A percentile compares a stretch with the other conserved stretches of the same genome.
phyloP scores from a whole-genome alignment of 1,139 yeast genomes.

The Protomyces gravidus region DNA sequence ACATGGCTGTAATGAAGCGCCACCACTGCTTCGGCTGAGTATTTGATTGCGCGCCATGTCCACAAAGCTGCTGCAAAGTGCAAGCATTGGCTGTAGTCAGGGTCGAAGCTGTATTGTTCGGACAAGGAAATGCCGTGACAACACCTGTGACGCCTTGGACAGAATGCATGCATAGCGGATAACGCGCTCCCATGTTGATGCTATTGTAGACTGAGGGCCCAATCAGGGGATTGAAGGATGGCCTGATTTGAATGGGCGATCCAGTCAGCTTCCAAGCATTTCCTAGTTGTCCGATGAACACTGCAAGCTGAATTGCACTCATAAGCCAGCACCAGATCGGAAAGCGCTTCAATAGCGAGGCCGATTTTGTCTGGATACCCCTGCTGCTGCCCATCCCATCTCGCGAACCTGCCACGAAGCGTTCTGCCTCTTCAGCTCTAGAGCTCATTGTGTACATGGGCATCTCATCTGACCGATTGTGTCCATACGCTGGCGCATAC shows the following conservation, averaged over 20 bases:
- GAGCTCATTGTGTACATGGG: not conserved
- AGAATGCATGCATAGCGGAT: slow-evolving; percentile 65
- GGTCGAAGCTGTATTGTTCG: slow-evolving; percentile 56
- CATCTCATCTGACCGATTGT: not conserved
- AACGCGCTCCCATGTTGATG: slow-evolving; percentile 50
- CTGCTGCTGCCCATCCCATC: too few species aligned
- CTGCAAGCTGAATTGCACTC: slow-evolving; percentile 50
- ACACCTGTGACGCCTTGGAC: slow-evolving; percentile 53
- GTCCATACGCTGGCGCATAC: not conserved
- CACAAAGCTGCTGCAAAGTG: slow-evolving; percentile 57
- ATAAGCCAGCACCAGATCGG: slow-evolving; percentile 33
- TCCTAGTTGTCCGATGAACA: slow-evolving; percentile 65
- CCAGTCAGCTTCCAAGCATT: slow-evolving; percentile 61
- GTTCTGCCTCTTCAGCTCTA: not conserved
- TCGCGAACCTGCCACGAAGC: not conserved
- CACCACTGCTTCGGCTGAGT: slow-evolving; percentile 62
- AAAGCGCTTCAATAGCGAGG: not conserved
- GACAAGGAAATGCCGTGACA: slow-evolving; percentile 56
- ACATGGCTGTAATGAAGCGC: slow-evolving; percentile 65
- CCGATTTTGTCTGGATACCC: not conserved
- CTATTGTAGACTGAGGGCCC: slow-evolving; percentile 63
- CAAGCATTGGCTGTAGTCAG: slow-evolving; percentile 52
- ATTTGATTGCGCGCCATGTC: slow-evolving; percentile 49
- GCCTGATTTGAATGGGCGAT: slow-evolving; percentile 63
- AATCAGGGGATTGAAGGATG: slow-evolving; percentile 72